phyloP scores from a whole-genome alignment of 805 yeast species.

The Ogataea paradorogensis region DNA sequence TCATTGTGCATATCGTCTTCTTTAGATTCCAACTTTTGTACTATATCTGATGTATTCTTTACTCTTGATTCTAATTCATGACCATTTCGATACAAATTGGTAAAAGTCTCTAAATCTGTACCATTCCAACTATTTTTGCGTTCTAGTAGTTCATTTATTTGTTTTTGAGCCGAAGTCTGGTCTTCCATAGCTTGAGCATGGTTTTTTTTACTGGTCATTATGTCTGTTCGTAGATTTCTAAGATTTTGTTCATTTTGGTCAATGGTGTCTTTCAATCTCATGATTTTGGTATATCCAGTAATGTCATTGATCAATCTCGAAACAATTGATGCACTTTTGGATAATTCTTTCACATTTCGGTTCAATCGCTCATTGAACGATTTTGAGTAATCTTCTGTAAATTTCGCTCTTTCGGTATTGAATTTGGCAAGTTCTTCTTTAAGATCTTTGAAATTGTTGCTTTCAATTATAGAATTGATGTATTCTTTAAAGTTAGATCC shows the following conservation, averaged over 20 bases:
- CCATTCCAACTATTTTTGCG: conserved; percentile 82
- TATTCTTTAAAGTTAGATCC: conserved; percentile 15
- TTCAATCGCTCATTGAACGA: conserved; percentile 44
- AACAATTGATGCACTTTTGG: conserved; percentile 55
- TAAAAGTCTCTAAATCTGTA: conserved; percentile 77
- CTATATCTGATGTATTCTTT: conserved; percentile 41
- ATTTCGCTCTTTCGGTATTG: conserved; percentile 23
- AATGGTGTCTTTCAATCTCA: conserved; percentile 62
- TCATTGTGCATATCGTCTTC: conserved; percentile 70
- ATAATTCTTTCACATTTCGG: conserved; percentile 52
- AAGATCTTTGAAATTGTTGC: conserved; percentile 33
- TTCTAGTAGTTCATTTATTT: conserved; percentile 82
- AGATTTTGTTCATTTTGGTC: conserved; percentile 52
- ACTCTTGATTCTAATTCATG: conserved; percentile 69
- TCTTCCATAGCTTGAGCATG: conserved; percentile 61
- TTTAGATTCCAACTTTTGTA: conserved; percentile 53
- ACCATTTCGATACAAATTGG: conserved; percentile 75
- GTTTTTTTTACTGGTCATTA: conserved; percentile 45
- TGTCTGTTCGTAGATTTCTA: conserved; percentile 43
- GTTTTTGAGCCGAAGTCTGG: conserved; percentile 72
- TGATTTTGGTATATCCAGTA: conserved; percentile 86
- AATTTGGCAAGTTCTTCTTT: conserved; percentile 31
- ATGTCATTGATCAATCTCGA: conserved; percentile 78
- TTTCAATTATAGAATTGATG: conserved; percentile 28
- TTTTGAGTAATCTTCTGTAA: conserved; percentile 33